A percentile compares a stretch with the other conserved stretches of the same genome.
Conservation (phyloP, 768 basidiomycete species). For the Tylopilus vinaceipallidus region DNA sequence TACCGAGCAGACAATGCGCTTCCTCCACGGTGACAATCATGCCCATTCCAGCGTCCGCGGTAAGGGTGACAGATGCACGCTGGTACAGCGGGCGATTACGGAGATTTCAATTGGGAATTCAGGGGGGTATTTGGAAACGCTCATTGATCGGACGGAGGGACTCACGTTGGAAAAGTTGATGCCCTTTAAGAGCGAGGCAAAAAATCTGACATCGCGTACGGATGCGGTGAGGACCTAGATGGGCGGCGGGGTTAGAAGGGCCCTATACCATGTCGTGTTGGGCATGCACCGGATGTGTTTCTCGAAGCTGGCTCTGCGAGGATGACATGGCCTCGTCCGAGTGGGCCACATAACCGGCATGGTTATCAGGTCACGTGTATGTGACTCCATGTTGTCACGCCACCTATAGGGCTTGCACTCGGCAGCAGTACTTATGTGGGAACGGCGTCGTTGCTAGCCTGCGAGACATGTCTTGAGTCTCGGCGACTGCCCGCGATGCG, state of each 20-base stretch:
- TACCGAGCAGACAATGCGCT: conserved; percentile 76
- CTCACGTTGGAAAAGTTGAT: conserved; percentile 80
- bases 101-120: conserved; percentile 6
- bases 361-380: conserved; percentile 16
- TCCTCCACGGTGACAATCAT: conserved; percentile 84
- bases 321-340: conserved; percentile 25
- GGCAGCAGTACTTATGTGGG: background rate
- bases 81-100: conserved; percentile 28
- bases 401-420: too few species aligned
- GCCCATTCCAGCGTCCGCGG: conserved; percentile 63
- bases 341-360: too few species aligned
- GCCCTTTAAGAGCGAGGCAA: conserved; percentile 75
- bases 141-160: conserved; percentile 2
- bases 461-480: background rate
- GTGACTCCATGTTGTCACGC: background rate
- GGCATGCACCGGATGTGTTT: conserved; percentile 23
- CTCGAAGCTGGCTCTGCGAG: conserved; percentile 22
- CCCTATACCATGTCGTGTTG: background rate
- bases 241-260: conserved; percentile 1
- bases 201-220: conserved; percentile 78
- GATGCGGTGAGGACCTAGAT: conserved; percentile 63
- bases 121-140: background rate
- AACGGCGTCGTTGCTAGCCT: background rate
- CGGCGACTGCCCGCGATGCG: conserved; percentile 14
- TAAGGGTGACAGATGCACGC: conserved; percentile 76